These are phyloP conservation scores for Ustilago bromivora DNA, from an alignment of 1,284 basidiomycete genomes.

Conservation along the genomic window DNA sequence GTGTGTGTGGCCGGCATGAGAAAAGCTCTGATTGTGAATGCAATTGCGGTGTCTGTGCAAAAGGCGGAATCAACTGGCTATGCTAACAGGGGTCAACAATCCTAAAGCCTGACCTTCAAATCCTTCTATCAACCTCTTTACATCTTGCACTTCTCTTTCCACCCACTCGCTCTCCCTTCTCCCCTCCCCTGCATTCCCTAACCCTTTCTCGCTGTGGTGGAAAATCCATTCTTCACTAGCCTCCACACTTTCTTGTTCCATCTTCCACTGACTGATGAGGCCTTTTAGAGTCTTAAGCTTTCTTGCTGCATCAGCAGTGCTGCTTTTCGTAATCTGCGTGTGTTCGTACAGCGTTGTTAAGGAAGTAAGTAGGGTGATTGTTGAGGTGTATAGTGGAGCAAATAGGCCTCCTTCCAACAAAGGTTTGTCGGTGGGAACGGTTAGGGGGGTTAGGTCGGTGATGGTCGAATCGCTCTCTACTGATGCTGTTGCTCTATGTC, in stretches of 20 bases:
- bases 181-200: not conserved
- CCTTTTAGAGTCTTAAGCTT: conserved; percentile 35
- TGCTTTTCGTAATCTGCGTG: conserved; percentile 42
- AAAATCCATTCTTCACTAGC: conserved; percentile 32
- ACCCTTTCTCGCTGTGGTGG: not conserved
- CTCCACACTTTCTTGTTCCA: conserved; percentile 39
- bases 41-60: too few relatives aligned
- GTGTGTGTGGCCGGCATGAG: too few relatives aligned
- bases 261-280: conserved; percentile 35
- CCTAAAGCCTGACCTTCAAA: conserved; percentile 20
- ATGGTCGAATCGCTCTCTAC: conserved; percentile 10
- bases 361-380: conserved; percentile 16
- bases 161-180: conserved; percentile 22
- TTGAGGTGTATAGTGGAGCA: conserved; percentile 26
- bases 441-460: not conserved
- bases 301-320: conserved; percentile 37
- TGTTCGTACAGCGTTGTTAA: conserved; percentile 47
- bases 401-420: conserved; percentile 7
- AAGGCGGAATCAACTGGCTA: not conserved
- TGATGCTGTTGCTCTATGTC: not conserved
- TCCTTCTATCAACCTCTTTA: conserved; percentile 17
- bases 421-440: not conserved
- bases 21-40: too few relatives aligned
- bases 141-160: conserved; percentile 28
- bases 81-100: conserved; percentile 28